Base-by-base conservation (phyloP, 73 alveolate genomes). In the Paramecium primaurelia region DNA sequence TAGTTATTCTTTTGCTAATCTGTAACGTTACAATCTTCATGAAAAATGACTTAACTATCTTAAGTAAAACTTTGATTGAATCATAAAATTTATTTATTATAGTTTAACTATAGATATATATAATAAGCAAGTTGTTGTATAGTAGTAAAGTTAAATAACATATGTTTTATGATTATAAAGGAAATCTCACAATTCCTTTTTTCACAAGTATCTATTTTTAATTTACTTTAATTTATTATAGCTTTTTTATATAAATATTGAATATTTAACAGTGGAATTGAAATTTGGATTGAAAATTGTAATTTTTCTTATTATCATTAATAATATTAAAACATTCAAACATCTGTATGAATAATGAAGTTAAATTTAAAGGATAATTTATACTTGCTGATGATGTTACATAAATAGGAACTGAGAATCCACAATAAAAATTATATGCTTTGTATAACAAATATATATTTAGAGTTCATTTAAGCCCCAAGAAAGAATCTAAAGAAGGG, bases 61-160 rank as follows among this genome's bases (percentile, higher is more conserved):
- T 93, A 60, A 49, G 86, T 18, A 93, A 93, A 86, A 37, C 77
- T 30, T 68, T 93, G 30, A 36, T 26, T 77, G 60, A 58, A 2
- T 58, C 92, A 37, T 83, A 93, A 64, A 58, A 47, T 58, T 71
- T 77, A n/a, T 58, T 93, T 1, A 75, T 91, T 26, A 26, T 88
- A 16, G 44, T 73, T 26, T 93, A 73, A 14, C 11, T 8, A 37
- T 28, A 38, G 6, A 38, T 37, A 6, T 0, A 73, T 28, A 32
- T 34, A 73, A 34, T 25, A 73, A 64, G 90, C 90, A 40, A 77
- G 60, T 12, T 73, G 90, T 8, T 11, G 45, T 22, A 77, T 42
- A 25, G 47, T 47, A 8, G 42, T 75, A 1, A 1, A 42, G 16
- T 75, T 75, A 20, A 75, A 77, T 44, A 73, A 11, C 90, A 77